Evolutionary conservation across 2,329 filamentous ascomycete species (phyloP).

Genomic region (Hypocreales sp.): DNA sequence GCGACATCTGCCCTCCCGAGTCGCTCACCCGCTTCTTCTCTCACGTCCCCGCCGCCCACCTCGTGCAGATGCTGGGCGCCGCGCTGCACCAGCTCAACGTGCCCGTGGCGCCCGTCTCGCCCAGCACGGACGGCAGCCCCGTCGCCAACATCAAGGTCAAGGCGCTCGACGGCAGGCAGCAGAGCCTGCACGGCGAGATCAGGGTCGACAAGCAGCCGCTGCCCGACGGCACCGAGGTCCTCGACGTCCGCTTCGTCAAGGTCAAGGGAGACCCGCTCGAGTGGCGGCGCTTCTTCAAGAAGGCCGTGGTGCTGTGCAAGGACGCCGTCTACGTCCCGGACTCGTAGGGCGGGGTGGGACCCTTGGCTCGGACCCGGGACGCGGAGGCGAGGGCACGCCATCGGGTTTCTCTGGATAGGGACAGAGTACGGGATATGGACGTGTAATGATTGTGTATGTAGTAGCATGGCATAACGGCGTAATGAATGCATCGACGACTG

Average conservation of each 20-base stretch:
- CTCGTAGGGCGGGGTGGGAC: conserved; percentile 14
- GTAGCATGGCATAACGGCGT: too few species aligned
- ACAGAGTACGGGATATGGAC: too few species aligned
- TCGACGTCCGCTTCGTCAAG: conserved; percentile 87
- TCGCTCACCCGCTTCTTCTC: conserved; percentile 89
- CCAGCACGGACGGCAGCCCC: conserved; percentile 35
- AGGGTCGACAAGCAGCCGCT: conserved; percentile 51
- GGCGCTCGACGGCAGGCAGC: conserved; percentile 55
- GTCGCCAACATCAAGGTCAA: conserved; percentile 55
- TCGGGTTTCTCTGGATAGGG: neutral
- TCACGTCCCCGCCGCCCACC: conserved; percentile 54
- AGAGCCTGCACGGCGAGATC: conserved; percentile 61
- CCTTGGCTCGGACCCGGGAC: conserved; percentile 4
- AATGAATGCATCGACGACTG: too few species aligned
- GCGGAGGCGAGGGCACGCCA: neutral
- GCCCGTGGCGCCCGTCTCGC: conserved; percentile 40
- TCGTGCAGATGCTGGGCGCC: conserved; percentile 67
- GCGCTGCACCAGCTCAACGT: conserved; percentile 78
- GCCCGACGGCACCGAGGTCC: conserved; percentile 41
- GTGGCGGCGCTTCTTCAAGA: conserved; percentile 96
- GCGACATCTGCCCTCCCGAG: conserved; percentile 79
- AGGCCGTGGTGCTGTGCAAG: conserved; percentile 74
- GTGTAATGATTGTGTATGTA: too few species aligned
- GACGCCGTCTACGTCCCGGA: conserved; percentile 56
- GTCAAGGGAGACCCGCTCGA: conserved; percentile 90